Evolutionary conservation across 345 rosid genomes (phyloP).

Genomic region (Pistacia integerrima): DNA sequence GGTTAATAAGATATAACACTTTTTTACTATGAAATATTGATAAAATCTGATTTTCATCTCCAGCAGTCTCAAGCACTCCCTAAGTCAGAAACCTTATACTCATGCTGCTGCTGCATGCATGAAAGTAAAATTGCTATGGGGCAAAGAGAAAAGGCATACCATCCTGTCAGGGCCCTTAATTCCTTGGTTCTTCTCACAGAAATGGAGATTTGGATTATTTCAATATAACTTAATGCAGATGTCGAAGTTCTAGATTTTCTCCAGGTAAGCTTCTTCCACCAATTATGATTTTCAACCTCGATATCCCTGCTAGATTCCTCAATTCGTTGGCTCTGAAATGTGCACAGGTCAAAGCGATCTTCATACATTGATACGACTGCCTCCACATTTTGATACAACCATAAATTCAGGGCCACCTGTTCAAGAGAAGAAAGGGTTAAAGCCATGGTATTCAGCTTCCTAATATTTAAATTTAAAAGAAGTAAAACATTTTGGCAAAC

Average conservation of each 20-base stretch:
- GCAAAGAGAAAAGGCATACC: conserved; percentile 53
- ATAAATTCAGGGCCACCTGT: conserved; percentile 82
- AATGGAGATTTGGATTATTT: conserved; percentile 57
- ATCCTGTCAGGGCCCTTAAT: conserved; percentile 80
- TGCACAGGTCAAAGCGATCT: conserved; percentile 83
- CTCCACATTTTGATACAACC: conserved; percentile 91
- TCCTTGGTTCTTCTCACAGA: conserved; percentile 83
- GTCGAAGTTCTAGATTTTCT: conserved; percentile 39
- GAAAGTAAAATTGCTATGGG: conserved; percentile 11
- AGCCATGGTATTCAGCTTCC: not conserved
- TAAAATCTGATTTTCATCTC: not conserved
- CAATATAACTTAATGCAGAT: conserved; percentile 42
- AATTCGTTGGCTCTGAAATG: conserved; percentile 48
- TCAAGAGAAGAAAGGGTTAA: not conserved
- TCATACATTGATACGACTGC: conserved; percentile 90
- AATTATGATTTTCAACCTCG: conserved; percentile 41
- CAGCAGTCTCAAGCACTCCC: not conserved
- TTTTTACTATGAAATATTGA: no score
- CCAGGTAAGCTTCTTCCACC: conserved; percentile 66
- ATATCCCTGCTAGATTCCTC: conserved; percentile 40
- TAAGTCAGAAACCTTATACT: not conserved
- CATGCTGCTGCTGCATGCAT: conserved; percentile 4
- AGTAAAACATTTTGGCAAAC: not conserved
- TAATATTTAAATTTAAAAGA: not conserved
- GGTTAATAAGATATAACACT: not conserved